Conservation (phyloP, 768 basidiomycete genomes). For the Trametes coccinea region DNA sequence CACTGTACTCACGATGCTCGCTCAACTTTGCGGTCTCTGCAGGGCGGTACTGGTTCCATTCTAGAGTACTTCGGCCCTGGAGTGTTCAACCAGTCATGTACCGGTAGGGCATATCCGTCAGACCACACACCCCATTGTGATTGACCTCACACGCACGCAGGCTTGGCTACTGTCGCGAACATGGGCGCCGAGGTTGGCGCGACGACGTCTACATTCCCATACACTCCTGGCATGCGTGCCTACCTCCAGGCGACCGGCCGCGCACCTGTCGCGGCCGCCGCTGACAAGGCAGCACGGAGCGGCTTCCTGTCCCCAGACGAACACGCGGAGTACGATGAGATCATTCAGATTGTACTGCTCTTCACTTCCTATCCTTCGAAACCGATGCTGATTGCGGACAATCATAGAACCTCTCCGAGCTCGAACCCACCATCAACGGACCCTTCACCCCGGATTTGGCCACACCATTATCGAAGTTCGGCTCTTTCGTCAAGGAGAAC, state of each 20-base stretch:
- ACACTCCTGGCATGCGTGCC: conserved; percentile 83
- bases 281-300: conserved; percentile 74
- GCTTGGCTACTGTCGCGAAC: conserved; percentile 93
- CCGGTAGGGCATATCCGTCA: conserved; percentile 49
- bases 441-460: conserved; percentile 98
- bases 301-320: conserved; percentile 85
- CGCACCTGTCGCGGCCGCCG: conserved; percentile 79
- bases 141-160: conserved; percentile 34
- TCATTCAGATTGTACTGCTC: conserved; percentile 81
- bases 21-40: background rate
- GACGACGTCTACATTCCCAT: conserved; percentile 98
- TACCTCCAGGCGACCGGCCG: conserved; percentile 92
- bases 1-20: background rate
- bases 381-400: background rate
- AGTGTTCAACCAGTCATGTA: conserved; percentile 86
- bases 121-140: background rate
- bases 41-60: conserved; percentile 96
- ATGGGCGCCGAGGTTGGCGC: conserved; percentile 99
- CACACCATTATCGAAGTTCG: conserved; percentile 90
- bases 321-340: conserved; percentile 90
- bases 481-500: conserved; percentile 72
- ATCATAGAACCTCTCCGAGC: conserved; percentile 75
- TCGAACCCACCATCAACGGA: conserved; percentile 93
- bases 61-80: conserved; percentile 97
- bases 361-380: background rate